phyloP scores from a whole-genome alignment of 2,329 filamentous ascomycete species.

The Fusarium udum region DNA sequence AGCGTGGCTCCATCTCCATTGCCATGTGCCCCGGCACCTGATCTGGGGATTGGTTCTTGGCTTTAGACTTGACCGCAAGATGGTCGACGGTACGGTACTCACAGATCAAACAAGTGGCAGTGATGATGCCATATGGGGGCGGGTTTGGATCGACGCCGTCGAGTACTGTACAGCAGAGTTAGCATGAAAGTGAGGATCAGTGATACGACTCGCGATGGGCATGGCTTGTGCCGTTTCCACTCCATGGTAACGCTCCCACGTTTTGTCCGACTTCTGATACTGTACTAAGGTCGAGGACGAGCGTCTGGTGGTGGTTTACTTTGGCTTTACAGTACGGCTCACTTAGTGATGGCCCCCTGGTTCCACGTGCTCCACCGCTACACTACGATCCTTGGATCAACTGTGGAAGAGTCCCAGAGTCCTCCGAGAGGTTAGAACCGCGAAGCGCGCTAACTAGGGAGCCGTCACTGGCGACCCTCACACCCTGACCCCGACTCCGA shows the following conservation, averaged over 20 bases:
- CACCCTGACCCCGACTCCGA: conserved; percentile 9
- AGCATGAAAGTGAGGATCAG: not conserved
- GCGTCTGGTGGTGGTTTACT: conserved; percentile 26
- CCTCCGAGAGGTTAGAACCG: not conserved
- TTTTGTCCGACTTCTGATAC: conserved; percentile 23
- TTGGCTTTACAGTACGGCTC: not conserved
- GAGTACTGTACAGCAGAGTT: not conserved
- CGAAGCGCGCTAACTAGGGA: conserved; percentile 23
- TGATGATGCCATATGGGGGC: conserved; percentile 27
- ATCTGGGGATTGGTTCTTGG: conserved; percentile 27
- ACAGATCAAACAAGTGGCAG: conserved; percentile 4
- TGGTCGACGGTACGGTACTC: not conserved
- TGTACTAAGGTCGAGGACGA: conserved; percentile 9
- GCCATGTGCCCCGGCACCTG: conserved; percentile 18
- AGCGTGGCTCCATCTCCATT: not conserved
- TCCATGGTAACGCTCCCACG: conserved; percentile 31
- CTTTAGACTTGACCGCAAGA: conserved; percentile 22
- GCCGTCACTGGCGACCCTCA: conserved; percentile 2
- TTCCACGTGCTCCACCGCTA: conserved; percentile 32
- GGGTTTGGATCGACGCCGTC: conserved; percentile 23
- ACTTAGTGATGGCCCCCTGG: conserved; percentile 19
- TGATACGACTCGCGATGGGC: conserved; percentile 15
- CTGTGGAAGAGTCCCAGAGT: not conserved
- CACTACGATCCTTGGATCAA: conserved; percentile 11
- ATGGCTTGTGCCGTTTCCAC: conserved; percentile 20